Percentiles rank a stretch among this genome's conserved stretches.
These are phyloP conservation scores for Serendipita sp. DNA, from an alignment of 1,284 basidiomycete species.

Conservation along the genomic window DNA sequence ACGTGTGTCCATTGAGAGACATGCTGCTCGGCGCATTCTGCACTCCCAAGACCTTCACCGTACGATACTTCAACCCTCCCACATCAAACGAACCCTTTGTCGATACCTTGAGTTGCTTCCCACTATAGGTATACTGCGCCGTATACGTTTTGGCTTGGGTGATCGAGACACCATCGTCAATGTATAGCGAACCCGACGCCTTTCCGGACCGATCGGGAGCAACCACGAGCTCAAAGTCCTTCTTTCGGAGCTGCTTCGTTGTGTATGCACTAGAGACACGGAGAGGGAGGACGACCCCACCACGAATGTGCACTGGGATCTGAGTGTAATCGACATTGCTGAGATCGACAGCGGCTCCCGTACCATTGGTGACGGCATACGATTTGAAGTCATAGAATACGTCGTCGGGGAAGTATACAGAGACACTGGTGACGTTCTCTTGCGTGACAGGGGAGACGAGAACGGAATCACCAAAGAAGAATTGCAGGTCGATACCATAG, in stretches of 20 bases:
- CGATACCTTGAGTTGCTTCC: slow-evolving; percentile 7
- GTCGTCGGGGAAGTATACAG: background rate
- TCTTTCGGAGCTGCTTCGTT: slow-evolving; percentile 37
- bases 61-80: slow-evolving; percentile 8
- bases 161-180: slow-evolving; percentile 47
- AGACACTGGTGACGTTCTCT: slow-evolving; percentile 39
- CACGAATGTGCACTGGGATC: slow-evolving; percentile 56
- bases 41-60: background rate
- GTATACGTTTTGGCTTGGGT: background rate
- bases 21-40: slow-evolving; percentile 3
- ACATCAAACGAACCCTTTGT: slow-evolving; percentile 7
- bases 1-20: slow-evolving; percentile 11
- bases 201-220: slow-evolving; percentile 31
- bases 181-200: slow-evolving; percentile 41
- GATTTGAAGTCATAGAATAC: slow-evolving; percentile 48
- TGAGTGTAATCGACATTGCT: slow-evolving; percentile 45
- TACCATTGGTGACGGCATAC: slow-evolving; percentile 34
- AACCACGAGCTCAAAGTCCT: slow-evolving; percentile 41
- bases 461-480: slow-evolving; percentile 52
- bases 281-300: slow-evolving; percentile 42
- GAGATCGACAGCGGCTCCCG: slow-evolving; percentile 28
- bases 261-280: slow-evolving; percentile 44
- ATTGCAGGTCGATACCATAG: slow-evolving; percentile 52
- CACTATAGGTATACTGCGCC: background rate
- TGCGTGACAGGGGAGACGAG: slow-evolving; percentile 60